Base-by-base conservation (phyloP, 495 filamentous ascomycete species). In the Collariella sp. region DNA sequence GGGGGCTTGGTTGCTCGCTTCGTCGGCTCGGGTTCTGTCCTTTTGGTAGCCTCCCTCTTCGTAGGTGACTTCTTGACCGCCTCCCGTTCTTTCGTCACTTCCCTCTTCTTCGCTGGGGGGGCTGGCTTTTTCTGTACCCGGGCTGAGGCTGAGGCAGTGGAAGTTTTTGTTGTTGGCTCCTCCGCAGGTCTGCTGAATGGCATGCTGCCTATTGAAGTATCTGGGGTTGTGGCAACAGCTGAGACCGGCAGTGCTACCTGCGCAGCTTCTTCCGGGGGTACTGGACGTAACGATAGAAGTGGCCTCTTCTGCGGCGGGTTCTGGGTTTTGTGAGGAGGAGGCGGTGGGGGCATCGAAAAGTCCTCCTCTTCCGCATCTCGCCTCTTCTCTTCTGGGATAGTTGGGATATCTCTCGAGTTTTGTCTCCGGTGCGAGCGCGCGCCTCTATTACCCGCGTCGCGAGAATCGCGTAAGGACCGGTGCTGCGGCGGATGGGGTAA, bases 301-400 rank as follows among this genome's bases (percentile, higher is more conserved):
- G 60, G 51, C 39, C 58, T 67, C 46, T 68, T 69, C n/a, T 41
- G 60, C 19, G 55, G 59, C 23, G 62, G 59, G 38, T 62, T 61
- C 44, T 61, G 66, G 0, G 57, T 56, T 18, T 34, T 62, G 5
- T 50, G 60, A 18, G 42, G 20, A 15, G 34, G 34, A 13, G 41
- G 42, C 34, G 71, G 67, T 15, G 64, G 45, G 0, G 68, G 50
- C 7, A 38, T 5, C 2, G 50, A 24, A 3, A 23, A 26, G 22
- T 60, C 59, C 20, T 62, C 62, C 7, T 45, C 59, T 5, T 23
- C 61, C 16, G 71, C 53, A 6, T 75, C 72, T 44, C 60, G 65
- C 0, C 70, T 71, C 13, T 74, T 73, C 40, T 77, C 76, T 43
- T 79, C 75, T 5, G 68, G 35, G 29, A 76, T 73, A 3, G 73